Base-by-base conservation (phyloP, 2,329 filamentous ascomycete genomes). In the Albophoma yamanashiensis region DNA sequence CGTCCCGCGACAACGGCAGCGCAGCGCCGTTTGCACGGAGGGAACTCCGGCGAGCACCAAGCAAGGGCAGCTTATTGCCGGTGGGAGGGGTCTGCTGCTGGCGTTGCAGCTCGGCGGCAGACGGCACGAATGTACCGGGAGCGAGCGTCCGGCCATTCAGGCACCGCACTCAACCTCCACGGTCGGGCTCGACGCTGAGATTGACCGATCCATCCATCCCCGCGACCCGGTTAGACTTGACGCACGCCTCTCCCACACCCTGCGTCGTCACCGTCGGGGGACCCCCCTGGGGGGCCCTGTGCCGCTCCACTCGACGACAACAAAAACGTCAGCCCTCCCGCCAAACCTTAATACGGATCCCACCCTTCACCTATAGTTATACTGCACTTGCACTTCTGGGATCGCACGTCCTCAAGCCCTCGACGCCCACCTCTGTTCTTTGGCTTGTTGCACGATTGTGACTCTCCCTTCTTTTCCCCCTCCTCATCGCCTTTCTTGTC, bases 321-420 rank as follows among this genome's bases (percentile, higher is more conserved):
- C 57, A 59, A 59, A 55, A 59, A 53, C 34, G 47, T 55, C 57
- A 59, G 57, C 57, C 57, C 57, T 43, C 39, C 45, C 40, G 57
- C 57, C 50, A 59, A 59, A 55, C 47, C 47, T 59, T 58, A 58
- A 52, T 58, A 47, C 39, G 17, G 34, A 22, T 58, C 45, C 43
- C 57, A 27, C 57, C 34, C 42, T 50, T 39, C 22, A 31, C 47
- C 42, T 34, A 27, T 38, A 20, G 36, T 14, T 52, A 12, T 52
- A 52, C 47, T n/a, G 47, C 57, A 55, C 57, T 55, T 59, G 43
- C 43, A 55, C 57, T 40, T n/a, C 38, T 20, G 47, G 36, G 22
- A 36, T 31, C 17, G 38, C 31, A 27, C 34, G 53, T 40, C 55
- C 36, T 40, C 55, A 15, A 55, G 38, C 43, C n/a, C 38, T 39